Base-by-base conservation (phyloP, 768 basidiomycete genomes). In the Mycena crocata region DNA sequence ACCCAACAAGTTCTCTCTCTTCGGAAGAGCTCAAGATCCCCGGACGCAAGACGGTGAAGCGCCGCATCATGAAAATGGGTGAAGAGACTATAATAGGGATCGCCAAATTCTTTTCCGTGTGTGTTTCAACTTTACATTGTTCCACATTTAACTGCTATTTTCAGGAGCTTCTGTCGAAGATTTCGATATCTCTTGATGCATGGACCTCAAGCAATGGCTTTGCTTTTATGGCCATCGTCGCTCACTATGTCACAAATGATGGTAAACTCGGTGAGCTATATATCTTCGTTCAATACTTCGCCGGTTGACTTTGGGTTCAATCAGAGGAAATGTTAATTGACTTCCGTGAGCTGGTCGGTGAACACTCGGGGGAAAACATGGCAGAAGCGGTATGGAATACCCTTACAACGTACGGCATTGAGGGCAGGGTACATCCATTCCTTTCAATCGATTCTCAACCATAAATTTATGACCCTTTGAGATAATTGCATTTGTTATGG, bases 201-300 rank as follows among this genome's bases (percentile, higher is more conserved):
- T 78, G 77, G 77, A 77, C 77, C 3, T 77, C 77, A 6, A 71
- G 65, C 54, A 79, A 79, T 62, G 52, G 71, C 24, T 72, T 72
- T 68, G 77, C 74, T 6, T 78, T 77, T 58, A 32, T 77, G 3
- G 75, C 73, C 1, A 75, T 78, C 49, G 69, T 78, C 42, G 74
- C 70, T 6, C 76, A 77, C 48, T 78, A 72, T 35, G 54, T 76
- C 6, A 75, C 44, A 0, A 74, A 75, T 30, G 51, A 72, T 7
- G 72, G 76, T 5, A 39, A 69, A 35, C 62, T 73, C 12, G 71
- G 75, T n/a, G n/a, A n/a, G n/a, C n/a, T n/a, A n/a, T 77, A 45
- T 34, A 69, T 57, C 1, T 21, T 40, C 15, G 31, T 21, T 17
- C 62, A 39, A 24, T 19, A 50, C 24, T 28, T 23, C 54, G 32